Conservation (phyloP, 1,139 yeast species). For the Nakaseomyces sp. region DNA sequence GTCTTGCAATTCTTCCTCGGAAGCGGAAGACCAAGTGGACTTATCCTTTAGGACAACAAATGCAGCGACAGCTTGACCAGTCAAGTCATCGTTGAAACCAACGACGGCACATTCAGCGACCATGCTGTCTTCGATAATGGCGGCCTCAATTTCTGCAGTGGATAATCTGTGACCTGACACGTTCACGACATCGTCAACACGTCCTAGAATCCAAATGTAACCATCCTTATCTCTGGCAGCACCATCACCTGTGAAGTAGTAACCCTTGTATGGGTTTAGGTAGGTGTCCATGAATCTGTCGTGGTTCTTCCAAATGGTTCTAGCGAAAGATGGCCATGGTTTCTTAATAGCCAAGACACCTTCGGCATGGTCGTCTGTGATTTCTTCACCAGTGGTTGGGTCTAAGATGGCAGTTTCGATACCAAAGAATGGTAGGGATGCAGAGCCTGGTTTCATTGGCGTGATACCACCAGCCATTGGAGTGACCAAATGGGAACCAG, state of each 20-base stretch:
- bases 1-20: conserved; percentile 42
- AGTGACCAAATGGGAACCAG: conserved; percentile 64
- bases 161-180: conserved; percentile 75
- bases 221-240: conserved; percentile 75
- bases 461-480: conserved; percentile 58
- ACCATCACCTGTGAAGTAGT: conserved; percentile 75
- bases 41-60: conserved; percentile 57
- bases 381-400: conserved; percentile 62
- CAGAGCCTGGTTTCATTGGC: conserved; percentile 73
- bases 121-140: conserved; percentile 56
- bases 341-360: conserved; percentile 66
- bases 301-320: conserved; percentile 68
- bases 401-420: conserved; percentile 60
- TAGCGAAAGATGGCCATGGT: conserved; percentile 74
- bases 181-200: conserved; percentile 77
- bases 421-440: conserved; percentile 72
- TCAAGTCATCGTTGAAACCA: conserved; percentile 71
- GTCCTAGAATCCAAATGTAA: conserved; percentile 69
- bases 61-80: conserved; percentile 79
- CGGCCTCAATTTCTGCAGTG: conserved; percentile 78
- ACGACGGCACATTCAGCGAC: conserved; percentile 77
- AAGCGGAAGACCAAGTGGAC: conserved; percentile 31
- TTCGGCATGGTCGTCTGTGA: conserved; percentile 54
- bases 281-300: conserved; percentile 62
- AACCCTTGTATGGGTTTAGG: conserved; percentile 57